Base-by-base conservation (phyloP, 140 eudicot genomes). In the Flaveria floridana region DNA sequence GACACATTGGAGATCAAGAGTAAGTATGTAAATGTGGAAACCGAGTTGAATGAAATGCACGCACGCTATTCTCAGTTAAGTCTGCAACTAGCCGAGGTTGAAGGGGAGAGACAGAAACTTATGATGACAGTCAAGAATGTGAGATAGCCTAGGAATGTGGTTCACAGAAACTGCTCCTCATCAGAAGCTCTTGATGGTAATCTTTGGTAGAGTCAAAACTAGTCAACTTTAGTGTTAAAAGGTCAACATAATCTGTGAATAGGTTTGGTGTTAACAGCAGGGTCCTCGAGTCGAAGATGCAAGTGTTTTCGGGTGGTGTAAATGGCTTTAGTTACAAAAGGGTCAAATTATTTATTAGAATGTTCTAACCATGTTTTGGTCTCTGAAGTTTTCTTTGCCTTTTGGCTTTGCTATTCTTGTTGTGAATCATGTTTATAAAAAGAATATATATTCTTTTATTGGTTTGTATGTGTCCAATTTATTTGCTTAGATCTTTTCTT, bases 51-150 rank as follows among this genome's bases (percentile, higher is more conserved):
- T 51, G 97, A 91, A 28, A 95, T 95, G 99, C 99, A 91, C 73
- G 86, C 86, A 14, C 84, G 99, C 21, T 95, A 95, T 85, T 87
- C 96, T 48, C 84, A 84, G 46, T 87, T 95, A 48, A 95, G 99
- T 81, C 90, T 95, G 65, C 89, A 88, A 72, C 89, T 90, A 77
- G 99, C 99, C 1, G 99, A 95, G 79, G 96, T 95, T 15, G 99
- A 95, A 91, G 99, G 99, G 16, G 99, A 95, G 71, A 82, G 99
- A 71, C 96, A 95, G 52, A 88, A 95, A 81, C 92, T 94, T 72
- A 74, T 72, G 79, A 94, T 94, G 99, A 85, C 82, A 1, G 82
- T 94, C 34, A 94, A 88, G 82, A 89, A 86, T 25, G 76, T 79
- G 14, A 74, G 92, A 72, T 79, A 96, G 7, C 89, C 78, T 61